Evolutionary conservation across 192 early-diverging fungal genomes (phyloP), one percentile per base, ranked within the genome.

Genomic region (Podila clonocystis): DNA sequence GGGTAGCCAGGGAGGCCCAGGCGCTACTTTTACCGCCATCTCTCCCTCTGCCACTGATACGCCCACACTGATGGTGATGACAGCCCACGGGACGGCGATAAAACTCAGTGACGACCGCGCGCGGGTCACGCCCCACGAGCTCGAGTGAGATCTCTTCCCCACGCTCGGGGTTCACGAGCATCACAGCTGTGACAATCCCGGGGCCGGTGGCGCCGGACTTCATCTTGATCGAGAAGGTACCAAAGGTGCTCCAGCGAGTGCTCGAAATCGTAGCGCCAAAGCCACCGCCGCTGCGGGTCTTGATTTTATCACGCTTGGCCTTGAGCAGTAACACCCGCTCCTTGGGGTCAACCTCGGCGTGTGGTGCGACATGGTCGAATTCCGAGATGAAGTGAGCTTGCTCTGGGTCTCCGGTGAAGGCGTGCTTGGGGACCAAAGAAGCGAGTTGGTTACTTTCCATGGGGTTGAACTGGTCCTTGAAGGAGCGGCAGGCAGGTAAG

Each of bases 211-310:
- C 79, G 6, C 83, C 91, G 0, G 91, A 88, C 45, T 75, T 72
- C 17, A 93, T 50, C 12, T 85, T 86, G 0, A 89, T 88, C 5
- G 85, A 85, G 1, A 91, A 85, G 3, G 82, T 87, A 11, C 91
- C 91, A 59, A 89, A 91, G 57, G 87, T 74, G 67, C 90, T 84
- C 24, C 83, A 89, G 22, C 90, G 82, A 0, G 88, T 86, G 1
- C 83, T 86, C 7, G 85, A 88, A 5, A 91, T 83, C 2, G 86
- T 85, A 3, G 90, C 87, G 4, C 91, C 91, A 62, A 90, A 90
- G 52, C 90, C 90, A 0, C 70, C 77, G 1, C 77, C 77, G 22
- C 70, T 73, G 38, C 58, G 52, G 17, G 70, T 68, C 67, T 65
- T 80, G 52, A 80, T 65, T 55, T 45, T 41, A 24, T 80, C 71